phyloP scores from a whole-genome alignment of 305 asterid genomes.

The Petunia hybrid region DNA sequence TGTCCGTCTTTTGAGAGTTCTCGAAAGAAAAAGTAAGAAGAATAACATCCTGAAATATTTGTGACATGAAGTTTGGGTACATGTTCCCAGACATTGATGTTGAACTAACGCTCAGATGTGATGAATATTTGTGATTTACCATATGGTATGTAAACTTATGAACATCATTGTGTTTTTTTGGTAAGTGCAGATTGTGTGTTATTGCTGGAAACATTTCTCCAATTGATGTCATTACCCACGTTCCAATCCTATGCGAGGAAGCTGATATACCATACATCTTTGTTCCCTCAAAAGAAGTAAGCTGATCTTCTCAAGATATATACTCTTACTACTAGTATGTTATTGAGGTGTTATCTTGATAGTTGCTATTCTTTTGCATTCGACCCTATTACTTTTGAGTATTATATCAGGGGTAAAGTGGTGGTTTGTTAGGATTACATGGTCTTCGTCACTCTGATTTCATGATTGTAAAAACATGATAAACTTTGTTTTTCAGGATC shows the following conservation, averaged over 20 bases:
- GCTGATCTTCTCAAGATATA: conserved; percentile 31
- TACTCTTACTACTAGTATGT: neutral
- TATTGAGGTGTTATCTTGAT: neutral
- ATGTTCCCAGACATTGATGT: neutral
- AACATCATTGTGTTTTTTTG: neutral
- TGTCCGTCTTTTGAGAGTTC: neutral
- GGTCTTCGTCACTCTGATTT: neutral
- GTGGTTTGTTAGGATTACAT: neutral
- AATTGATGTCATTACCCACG: conserved; percentile 89
- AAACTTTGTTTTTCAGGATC: conserved; percentile 63
- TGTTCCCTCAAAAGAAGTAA: conserved; percentile 73
- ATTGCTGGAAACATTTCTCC: conserved; percentile 97
- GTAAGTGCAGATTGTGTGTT: conserved; percentile 73
- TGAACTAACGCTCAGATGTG: neutral
- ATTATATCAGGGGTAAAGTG: neutral
- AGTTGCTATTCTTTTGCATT: neutral
- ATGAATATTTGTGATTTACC: neutral
- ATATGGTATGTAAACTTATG: neutral
- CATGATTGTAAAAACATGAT: neutral
- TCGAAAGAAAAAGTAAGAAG: too few relatives aligned
- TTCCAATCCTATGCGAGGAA: conserved; percentile 89
- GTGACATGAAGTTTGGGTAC: neutral
- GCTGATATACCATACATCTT: conserved; percentile 76
- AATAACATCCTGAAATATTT: neutral
- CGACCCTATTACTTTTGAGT: too few relatives aligned